Evolutionary conservation across 2,329 filamentous ascomycete species (phyloP).

Genomic region (Amesomyces nigricolor): DNA sequence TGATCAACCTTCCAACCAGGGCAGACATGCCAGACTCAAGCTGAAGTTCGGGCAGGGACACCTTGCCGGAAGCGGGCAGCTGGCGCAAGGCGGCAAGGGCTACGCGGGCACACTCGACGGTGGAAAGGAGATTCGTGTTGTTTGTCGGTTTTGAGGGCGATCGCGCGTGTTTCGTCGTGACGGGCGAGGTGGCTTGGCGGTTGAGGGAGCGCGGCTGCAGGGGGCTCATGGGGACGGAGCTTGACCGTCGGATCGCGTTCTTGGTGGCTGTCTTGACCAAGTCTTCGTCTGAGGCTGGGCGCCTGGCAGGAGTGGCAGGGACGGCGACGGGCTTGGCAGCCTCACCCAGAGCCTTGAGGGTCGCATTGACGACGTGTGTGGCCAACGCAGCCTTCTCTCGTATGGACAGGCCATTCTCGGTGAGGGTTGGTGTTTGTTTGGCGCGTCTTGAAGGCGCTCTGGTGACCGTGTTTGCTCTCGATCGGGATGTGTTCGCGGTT

Average conservation of each 20-base stretch:
- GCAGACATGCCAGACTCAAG: conserved; percentile 69
- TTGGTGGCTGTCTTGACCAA: conserved; percentile 33
- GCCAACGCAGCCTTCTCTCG: conserved; percentile 63
- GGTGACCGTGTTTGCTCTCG: conserved; percentile 25
- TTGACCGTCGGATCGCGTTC: conserved; percentile 48
- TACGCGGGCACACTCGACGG: conserved; percentile 62
- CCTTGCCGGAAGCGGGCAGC: conserved; percentile 47
- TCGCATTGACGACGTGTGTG: conserved; percentile 66
- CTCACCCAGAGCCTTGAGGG: conserved; percentile 63
- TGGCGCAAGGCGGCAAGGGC: conserved; percentile 61
- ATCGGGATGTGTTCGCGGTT: conserved; percentile 27
- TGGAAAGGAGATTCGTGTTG: conserved; percentile 47
- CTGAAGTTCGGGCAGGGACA: conserved; percentile 57
- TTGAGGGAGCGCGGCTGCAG: conserved; percentile 58
- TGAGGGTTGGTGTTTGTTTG: conserved; percentile 28
- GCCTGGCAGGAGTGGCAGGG: conserved; percentile 31
- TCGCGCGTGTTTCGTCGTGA: conserved; percentile 32
- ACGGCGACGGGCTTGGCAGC: conserved; percentile 49
- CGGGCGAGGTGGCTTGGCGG: conserved; percentile 51
- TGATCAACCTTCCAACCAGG: conserved; percentile 60
- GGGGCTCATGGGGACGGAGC: conserved; percentile 54
- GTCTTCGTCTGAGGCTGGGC: conserved; percentile 35
- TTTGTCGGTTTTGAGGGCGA: conserved; percentile 25
- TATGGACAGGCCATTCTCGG: conserved; percentile 40
- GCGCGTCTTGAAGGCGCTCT: conserved; percentile 26